Percentiles rank a stretch among this genome's conserved stretches.
Evolutionary conservation across 495 filamentous ascomycete species (phyloP).

Genomic region (Penicillium lividum): DNA sequence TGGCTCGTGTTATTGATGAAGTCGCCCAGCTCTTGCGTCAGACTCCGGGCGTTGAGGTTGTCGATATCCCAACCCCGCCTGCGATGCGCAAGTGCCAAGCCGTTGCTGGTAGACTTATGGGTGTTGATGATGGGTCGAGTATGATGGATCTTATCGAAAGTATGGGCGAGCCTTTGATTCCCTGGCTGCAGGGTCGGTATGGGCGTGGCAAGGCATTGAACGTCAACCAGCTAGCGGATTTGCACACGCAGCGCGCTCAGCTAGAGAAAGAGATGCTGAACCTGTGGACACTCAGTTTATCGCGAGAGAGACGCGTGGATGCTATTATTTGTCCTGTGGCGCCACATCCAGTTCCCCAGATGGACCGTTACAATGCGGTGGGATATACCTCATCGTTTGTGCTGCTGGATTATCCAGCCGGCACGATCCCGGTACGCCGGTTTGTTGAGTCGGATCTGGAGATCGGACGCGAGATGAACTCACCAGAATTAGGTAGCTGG

Average conservation of each 20-base stretch:
- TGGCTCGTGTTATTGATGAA: constrained; percentile 54
- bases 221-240: constrained; percentile 44
- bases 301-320: constrained; percentile 44
- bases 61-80: constrained; percentile 52
- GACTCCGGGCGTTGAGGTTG: constrained; percentile 49
- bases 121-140: constrained; percentile 51
- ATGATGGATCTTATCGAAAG: constrained; percentile 57
- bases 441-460: constrained; percentile 52
- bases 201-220: constrained; percentile 42
- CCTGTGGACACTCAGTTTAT: constrained; percentile 48
- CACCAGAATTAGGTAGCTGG: constrained; percentile 52
- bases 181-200: constrained; percentile 55
- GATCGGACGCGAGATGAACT: constrained; percentile 42
- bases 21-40: constrained; percentile 44
- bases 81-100: constrained; percentile 53
- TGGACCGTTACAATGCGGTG: constrained; percentile 62
- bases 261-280: constrained; percentile 56
- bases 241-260: constrained; percentile 51
- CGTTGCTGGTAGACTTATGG: constrained; percentile 58
- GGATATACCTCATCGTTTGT: constrained; percentile 64
- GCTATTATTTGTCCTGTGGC: constrained; percentile 57
- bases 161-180: constrained; percentile 56
- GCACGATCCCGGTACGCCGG: constrained; percentile 52
- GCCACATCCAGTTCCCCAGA: constrained; percentile 62
- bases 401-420: constrained; percentile 64